Evolutionary conservation across 257 asterid species (phyloP).

Genomic region (Vinca minor): DNA sequence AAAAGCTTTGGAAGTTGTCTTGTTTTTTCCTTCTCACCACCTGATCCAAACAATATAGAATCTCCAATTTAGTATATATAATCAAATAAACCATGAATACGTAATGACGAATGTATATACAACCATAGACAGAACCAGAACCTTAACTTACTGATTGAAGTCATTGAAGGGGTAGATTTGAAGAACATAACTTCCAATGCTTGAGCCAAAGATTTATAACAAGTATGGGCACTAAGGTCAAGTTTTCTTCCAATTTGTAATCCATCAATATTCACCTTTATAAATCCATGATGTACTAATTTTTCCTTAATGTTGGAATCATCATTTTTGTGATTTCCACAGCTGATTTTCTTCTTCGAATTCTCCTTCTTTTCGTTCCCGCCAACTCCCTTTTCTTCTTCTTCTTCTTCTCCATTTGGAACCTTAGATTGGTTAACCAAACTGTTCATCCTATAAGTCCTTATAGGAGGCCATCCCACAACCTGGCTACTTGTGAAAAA

Average conservation of each 20-base stretch:
- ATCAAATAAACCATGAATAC: not conserved
- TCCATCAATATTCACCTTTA: constrained; percentile 84
- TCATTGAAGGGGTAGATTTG: constrained; percentile 25
- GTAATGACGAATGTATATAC: not conserved
- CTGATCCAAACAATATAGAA: constrained; percentile 18
- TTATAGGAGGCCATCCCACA: constrained; percentile 95
- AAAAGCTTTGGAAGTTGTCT: constrained; percentile 47
- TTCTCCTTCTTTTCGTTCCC: constrained; percentile 48
- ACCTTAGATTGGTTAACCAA: constrained; percentile 55
- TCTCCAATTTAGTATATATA: constrained; percentile 1
- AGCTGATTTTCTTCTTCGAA: constrained; percentile 54
- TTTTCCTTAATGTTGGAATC: constrained; percentile 34
- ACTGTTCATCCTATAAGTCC: constrained; percentile 64
- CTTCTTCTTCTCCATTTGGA: constrained; percentile 25
- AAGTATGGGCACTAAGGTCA: constrained; percentile 60
- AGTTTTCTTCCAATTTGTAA: constrained; percentile 75
- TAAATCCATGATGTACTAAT: constrained; percentile 48
- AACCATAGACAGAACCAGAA: too few relatives aligned
- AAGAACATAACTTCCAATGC: constrained; percentile 73
- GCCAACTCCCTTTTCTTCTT: constrained; percentile 42
- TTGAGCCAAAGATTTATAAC: constrained; percentile 50
- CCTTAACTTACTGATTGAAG: constrained; percentile 25
- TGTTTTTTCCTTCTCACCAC: constrained; percentile 43
- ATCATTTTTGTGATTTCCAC: constrained; percentile 36
- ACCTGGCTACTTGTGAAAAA: constrained; percentile 51